Evolutionary conservation across 768 basidiomycete genomes (phyloP), one percentile per base, ranked within the genome.

Genomic region (Chalciporus sphaerocephalus): DNA sequence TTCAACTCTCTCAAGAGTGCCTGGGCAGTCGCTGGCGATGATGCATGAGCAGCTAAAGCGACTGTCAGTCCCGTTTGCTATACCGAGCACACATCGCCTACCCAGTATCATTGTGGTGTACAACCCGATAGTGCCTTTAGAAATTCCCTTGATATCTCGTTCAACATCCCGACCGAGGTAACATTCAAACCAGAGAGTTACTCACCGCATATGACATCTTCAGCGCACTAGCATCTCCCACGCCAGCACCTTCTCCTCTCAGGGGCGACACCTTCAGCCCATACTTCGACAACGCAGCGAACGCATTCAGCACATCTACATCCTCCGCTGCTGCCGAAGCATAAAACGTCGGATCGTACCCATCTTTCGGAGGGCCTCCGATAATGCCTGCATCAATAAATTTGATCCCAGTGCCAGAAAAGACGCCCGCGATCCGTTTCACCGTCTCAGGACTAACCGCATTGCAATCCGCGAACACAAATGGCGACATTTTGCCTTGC

Each of bases 191-290:
- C 21, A 30, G 33, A 46, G 47, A 33, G 18, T 38, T n/a, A 64
- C 74, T 56, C 42, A 81, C 80, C 39, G 75, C 76, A 61, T 83
- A 80, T 16, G 78, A 77, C 80, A 81, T 80, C 62, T 83, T 83
- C 48, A 82, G 57, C 5, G 78, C 79, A 49, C 80, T 82, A 2
- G 79, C 81, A 51, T 76, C 78, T 5, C 81, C 79, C 18, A 79
- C 65, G 2, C 73, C 73, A 1, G 67, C 67, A 22, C 72, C 74
- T 42, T 76, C 73, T 18, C 74, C 76, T 34, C 58, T 69, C 52
- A 83, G 54, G 3, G 68, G 58, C 13, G 69, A 72, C 9, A 77
- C 61, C 53, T 71, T 75, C 17, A 79, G 53, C 4, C 79, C 79
- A 41, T 67, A 70, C 44, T 66, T 53, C 13, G 67, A 60, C n/a